A percentile compares a stretch with the other conserved stretches of the same genome.
phyloP scores from a whole-genome alignment of 1,284 basidiomycete species.

The Ganoderma meredithae region DNA sequence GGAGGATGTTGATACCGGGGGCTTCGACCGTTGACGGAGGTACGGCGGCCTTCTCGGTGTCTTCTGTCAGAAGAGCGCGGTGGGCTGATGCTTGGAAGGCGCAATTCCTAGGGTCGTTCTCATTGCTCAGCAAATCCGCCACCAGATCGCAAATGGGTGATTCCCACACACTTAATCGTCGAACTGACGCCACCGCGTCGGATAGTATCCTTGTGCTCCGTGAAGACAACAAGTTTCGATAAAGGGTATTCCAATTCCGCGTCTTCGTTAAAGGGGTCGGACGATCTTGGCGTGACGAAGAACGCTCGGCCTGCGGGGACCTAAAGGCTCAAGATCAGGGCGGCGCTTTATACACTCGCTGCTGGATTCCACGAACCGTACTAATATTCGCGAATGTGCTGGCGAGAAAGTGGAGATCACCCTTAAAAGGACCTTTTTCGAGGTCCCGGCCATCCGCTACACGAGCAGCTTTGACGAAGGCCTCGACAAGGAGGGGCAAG shows the following conservation, averaged over 20 bases:
- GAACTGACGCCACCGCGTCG: slow-evolving; percentile 87
- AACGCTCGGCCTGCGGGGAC: slow-evolving; percentile 72
- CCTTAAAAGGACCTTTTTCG: slow-evolving; percentile 68
- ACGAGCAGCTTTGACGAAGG: slow-evolving; percentile 80
- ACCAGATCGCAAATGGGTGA: background rate
- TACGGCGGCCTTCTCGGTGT: slow-evolving; percentile 55
- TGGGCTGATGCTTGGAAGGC: slow-evolving; percentile 75
- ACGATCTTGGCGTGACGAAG: slow-evolving; percentile 69
- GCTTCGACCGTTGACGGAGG: slow-evolving; percentile 65
- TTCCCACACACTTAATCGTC: slow-evolving; percentile 77
- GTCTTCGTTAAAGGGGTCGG: slow-evolving; percentile 49
- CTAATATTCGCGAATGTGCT: slow-evolving; percentile 93
- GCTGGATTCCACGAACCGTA: slow-evolving; percentile 59
- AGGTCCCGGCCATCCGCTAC: slow-evolving; percentile 54
- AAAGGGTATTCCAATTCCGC: slow-evolving; percentile 77
- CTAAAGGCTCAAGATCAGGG: slow-evolving; percentile 44
- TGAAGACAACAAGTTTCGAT: slow-evolving; percentile 84
- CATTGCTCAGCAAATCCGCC: background rate
- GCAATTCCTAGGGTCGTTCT: slow-evolving; percentile 67
- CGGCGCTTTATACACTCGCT: too few relatives aligned
- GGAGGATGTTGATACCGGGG: slow-evolving; percentile 84
- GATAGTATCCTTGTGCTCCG: slow-evolving; percentile 87
- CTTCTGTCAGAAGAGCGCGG: slow-evolving; percentile 72
- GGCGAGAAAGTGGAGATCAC: slow-evolving; percentile 86
- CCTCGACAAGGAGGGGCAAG: slow-evolving; percentile 83